Evolutionary conservation across 192 early-diverging fungal genomes (phyloP).

Genomic region (Dissophora ornata): DNA sequence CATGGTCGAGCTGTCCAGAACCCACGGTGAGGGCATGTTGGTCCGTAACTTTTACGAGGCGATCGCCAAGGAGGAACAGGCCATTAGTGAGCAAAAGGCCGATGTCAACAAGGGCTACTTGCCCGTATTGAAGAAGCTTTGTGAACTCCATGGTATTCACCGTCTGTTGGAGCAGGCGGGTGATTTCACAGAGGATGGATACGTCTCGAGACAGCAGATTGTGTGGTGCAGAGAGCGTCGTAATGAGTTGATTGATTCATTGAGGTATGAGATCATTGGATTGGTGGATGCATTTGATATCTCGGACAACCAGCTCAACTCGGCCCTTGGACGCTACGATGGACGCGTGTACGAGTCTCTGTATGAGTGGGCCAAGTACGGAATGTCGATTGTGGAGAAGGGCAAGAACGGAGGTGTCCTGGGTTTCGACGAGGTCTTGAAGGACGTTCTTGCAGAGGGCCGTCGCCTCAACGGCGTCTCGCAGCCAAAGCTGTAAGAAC

Average conservation of each 20-base stretch:
- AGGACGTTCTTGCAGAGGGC: constrained; percentile 42
- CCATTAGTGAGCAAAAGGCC: background rate
- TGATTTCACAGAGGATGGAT: constrained; percentile 82
- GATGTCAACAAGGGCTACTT: constrained; percentile 58
- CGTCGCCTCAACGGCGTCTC: constrained; percentile 31
- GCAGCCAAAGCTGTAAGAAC: constrained; percentile 26
- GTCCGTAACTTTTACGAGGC: constrained; percentile 80
- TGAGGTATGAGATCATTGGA: constrained; percentile 78
- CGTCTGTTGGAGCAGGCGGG: constrained; percentile 75
- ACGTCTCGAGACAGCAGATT: constrained; percentile 71
- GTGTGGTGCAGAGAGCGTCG: constrained; percentile 69
- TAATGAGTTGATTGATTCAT: constrained; percentile 61
- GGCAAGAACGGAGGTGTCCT: constrained; percentile 45
- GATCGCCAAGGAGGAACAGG: constrained; percentile 58
- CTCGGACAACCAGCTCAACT: constrained; percentile 86
- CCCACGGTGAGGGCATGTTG: constrained; percentile 80
- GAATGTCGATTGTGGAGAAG: constrained; percentile 39
- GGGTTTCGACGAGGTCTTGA: constrained; percentile 44
- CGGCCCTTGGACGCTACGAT: constrained; percentile 87
- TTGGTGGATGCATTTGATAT: constrained; percentile 89
- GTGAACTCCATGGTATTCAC: constrained; percentile 78
- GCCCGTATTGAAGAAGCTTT: constrained; percentile 73
- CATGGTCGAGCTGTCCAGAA: constrained; percentile 59
- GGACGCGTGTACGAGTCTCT: constrained; percentile 84
- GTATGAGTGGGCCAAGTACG: constrained; percentile 64